Percentiles rank a stretch among this genome's conserved stretches.
These are phyloP conservation scores for Didymella pinodella DNA, from an alignment of 2,329 filamentous ascomycete genomes.

Conservation along the genomic window DNA sequence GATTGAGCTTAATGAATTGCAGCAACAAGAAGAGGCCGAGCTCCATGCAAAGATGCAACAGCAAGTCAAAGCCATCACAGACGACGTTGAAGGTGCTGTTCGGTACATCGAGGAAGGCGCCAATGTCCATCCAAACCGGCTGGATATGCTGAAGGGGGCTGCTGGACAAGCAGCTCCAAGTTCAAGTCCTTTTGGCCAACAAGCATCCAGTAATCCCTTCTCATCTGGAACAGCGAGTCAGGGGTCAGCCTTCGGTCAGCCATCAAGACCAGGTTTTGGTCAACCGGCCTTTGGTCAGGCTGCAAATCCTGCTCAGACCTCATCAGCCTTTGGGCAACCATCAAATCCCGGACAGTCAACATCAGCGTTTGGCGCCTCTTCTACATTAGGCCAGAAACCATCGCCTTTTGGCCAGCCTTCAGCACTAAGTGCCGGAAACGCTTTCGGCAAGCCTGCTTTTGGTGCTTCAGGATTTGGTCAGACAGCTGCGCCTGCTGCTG, in stretches of 20 bases:
- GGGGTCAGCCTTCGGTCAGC: constrained; percentile 51
- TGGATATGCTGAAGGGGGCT: constrained; percentile 42
- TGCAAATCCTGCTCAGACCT: constrained; percentile 46
- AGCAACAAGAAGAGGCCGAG: constrained; percentile 68
- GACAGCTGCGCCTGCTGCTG: constrained; percentile 41
- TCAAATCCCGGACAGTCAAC: constrained; percentile 40
- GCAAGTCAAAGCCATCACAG: constrained; percentile 75
- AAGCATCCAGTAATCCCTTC: constrained; percentile 39
- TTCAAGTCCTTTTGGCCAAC: constrained; percentile 41
- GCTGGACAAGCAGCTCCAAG: constrained; percentile 17
- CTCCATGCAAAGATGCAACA: constrained; percentile 69
- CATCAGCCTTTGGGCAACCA: constrained; percentile 52
- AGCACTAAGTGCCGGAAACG: constrained; percentile 34
- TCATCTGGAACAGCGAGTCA: constrained; percentile 34
- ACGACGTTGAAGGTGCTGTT: constrained; percentile 72
- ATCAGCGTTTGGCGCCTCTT: constrained; percentile 52
- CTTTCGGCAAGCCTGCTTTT: constrained; percentile 51
- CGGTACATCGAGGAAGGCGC: constrained; percentile 49
- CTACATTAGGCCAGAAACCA: constrained; percentile 34
- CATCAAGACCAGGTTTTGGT: constrained; percentile 45
- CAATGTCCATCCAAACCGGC: constrained; percentile 46
- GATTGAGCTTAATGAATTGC: constrained; percentile 20
- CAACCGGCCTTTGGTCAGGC: constrained; percentile 51
- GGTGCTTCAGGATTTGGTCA: constrained; percentile 50
- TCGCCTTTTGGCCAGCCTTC: constrained; percentile 54